Evolutionary conservation across 2,329 filamentous ascomycete genomes (phyloP), one percentile per base, ranked within the genome.

Genomic region (Colletotrichum liaoningense): DNA sequence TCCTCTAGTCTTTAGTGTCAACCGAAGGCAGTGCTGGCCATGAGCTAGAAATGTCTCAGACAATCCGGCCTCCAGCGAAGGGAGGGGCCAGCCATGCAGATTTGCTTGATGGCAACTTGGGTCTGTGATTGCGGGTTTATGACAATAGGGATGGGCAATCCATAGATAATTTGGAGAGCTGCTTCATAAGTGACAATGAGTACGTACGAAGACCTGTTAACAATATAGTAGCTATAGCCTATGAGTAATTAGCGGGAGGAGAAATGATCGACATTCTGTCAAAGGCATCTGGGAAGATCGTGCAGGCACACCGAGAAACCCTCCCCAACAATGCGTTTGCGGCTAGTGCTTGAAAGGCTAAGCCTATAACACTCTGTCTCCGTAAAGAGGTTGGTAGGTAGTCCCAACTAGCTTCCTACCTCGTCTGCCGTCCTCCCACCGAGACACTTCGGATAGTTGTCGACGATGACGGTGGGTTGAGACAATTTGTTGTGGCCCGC

Each of bases 401-500:
- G 60, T 67, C 42, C 26, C 19, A 22, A 16, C 22, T 58, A 28
- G 60, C 22, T 30, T 49, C 8, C 19, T 38, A 52, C 30, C 57
- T 19, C n/a, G 19, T 33, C 55, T 35, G 33, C 33, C 33, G 0
- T 35, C 54, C 54, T 46, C n/a, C 26, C 56, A 19, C 26, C 49
- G 19, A 57, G 35, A 46, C 11, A 58, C 22, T 19, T 52, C 24
- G 35, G 59, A 26, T n/a, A 57, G 49, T 52, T 64, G 59, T 49
- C 22, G 35, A n/a, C 9, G 35, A 65, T 54, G 30, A 55, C 62
- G 24, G 38, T 35, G 12, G 46, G 33, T 16, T 66, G 24, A 70
- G 62, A 59, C 54, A 66, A 58, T 65, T 26, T 54, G 16, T 24
- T 19, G 22, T 19, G 54, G 55, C 42, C 62, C 67, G 64, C 67